Evolutionary conservation across 768 basidiomycete genomes (phyloP), one percentile per base, ranked within the genome.

Genomic region (Suillus alpinus): DNA sequence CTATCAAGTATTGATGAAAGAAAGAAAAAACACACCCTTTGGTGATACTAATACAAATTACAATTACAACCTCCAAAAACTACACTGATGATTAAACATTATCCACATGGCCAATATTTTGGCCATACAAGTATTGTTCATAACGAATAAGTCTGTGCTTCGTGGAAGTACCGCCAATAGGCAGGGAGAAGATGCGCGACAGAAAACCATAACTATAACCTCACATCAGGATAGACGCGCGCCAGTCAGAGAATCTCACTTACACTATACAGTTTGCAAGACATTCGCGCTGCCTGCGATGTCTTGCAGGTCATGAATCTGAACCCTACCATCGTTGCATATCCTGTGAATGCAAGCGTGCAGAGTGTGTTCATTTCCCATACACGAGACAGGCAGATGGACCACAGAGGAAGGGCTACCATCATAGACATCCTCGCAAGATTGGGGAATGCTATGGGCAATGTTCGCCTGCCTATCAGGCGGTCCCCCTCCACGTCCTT

Each of bases 401-500:
- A 67, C 71, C 68, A 71, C 0, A 69, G 20, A 10, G 68, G 72
- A 13, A 73, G 61, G 8, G 62, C 60, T 31, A 71, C 8, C 20
- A 55, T 36, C 39, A 65, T 44, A n/a, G 65, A 70, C 12, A 64
- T 4, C 39, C 72, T 55, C 2, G 69, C 59, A 5, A 46, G 26
- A 4, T 63, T 52, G 0, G 81, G 81, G 6, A 69, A 69, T 14
- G 71, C 65, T 51, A 82, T 78, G 7, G 79, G 80, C 9, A 83
- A 65, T 0, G 80, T 81, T 7, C 63, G 57, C 44, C 80, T 67
- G 7, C 76, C 77, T 4, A 66, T 66, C 0, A 67, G 56, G 2
- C 62, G 62, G 59, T 81, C 82, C 4, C 81, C 80, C 26, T 70
- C 68, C 8, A 75, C 65, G 58, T 82, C 81, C 26, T 73, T 69